Percentiles rank a stretch among this genome's conserved stretches.
Evolutionary conservation across 768 basidiomycete genomes (phyloP).

Genomic region (Pulveroboletus sp.): DNA sequence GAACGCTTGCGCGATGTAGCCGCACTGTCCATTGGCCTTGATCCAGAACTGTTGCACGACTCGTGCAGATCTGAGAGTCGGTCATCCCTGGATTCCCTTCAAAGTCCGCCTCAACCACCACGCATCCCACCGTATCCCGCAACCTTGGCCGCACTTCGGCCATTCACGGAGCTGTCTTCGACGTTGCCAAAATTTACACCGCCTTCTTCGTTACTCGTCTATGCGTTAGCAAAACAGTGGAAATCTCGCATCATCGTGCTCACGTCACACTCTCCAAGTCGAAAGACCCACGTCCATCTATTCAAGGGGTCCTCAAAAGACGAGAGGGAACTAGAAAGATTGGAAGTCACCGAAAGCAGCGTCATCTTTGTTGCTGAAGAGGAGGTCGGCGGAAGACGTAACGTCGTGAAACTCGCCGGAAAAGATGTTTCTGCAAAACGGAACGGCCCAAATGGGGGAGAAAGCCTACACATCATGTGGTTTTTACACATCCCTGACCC

Average conservation of each 20-base stretch:
- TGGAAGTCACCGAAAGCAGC: constrained; percentile 75
- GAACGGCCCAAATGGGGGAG: constrained; percentile 13
- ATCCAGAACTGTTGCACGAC: constrained; percentile 47
- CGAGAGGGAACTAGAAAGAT: constrained; percentile 69
- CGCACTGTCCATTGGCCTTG: constrained; percentile 72
- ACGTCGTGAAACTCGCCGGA: constrained; percentile 70
- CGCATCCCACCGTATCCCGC: constrained; percentile 62
- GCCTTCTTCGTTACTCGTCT: constrained; percentile 65
- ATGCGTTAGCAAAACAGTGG: constrained; percentile 73
- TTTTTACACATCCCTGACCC: constrained; percentile 63
- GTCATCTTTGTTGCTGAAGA: constrained; percentile 71
- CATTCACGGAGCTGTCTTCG: constrained; percentile 52
- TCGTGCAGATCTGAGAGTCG: constrained; percentile 20
- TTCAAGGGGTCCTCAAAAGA: constrained; percentile 62
- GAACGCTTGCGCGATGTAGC: constrained; percentile 73
- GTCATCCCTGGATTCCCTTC: constrained; percentile 18
- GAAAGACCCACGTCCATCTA: constrained; percentile 61
- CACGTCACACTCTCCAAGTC: constrained; percentile 37
- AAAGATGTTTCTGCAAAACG: constrained; percentile 50
- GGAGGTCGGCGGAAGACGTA: constrained; percentile 41
- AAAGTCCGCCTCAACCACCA: constrained; percentile 3
- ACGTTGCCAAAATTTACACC: constrained; percentile 68
- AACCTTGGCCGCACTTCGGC: constrained; percentile 45
- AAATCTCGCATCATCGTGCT: constrained; percentile 62
- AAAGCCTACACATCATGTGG: constrained; percentile 39